Percentiles rank a stretch among this genome's conserved stretches.
phyloP scores from a whole-genome alignment of 164 flowering plant genomes.

The Berberis thunbergii region DNA sequence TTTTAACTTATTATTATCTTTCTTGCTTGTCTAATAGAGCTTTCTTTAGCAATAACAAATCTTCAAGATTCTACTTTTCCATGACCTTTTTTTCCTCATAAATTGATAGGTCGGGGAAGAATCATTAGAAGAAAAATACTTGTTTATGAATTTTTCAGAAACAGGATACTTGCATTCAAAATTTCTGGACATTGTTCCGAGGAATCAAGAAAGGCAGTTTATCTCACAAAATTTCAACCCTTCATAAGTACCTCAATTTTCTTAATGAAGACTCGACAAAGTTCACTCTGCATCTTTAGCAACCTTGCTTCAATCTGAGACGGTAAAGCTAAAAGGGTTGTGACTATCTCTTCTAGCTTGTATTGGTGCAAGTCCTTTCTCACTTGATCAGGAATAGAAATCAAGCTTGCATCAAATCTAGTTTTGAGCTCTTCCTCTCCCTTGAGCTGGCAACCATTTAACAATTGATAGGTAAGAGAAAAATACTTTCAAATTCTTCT shows the following conservation, averaged over 20 bases:
- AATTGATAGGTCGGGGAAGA: too few relatives aligned
- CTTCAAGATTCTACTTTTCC: too few relatives aligned
- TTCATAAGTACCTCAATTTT: conserved; percentile 43
- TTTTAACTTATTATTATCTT: too few relatives aligned
- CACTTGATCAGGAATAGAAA: conserved; percentile 43
- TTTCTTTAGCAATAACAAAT: too few relatives aligned
- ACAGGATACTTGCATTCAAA: conserved; percentile 1
- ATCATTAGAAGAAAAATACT: too few relatives aligned
- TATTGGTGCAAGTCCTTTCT: conserved; percentile 27
- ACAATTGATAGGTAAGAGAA: neutral
- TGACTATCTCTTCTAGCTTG: conserved; percentile 34
- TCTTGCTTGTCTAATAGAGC: too few relatives aligned
- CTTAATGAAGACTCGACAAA: conserved; percentile 29
- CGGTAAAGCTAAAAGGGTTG: conserved; percentile 40
- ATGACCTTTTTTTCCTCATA: too few relatives aligned
- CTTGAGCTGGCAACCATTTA: conserved; percentile 40
- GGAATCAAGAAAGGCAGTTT: neutral
- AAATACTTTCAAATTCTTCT: neutral
- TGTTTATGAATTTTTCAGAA: too few relatives aligned
- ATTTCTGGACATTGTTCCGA: neutral
- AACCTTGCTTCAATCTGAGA: conserved; percentile 34
- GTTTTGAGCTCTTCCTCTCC: conserved; percentile 64
- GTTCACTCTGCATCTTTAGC: conserved; percentile 35
- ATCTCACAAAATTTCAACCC: neutral
- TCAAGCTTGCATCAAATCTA: conserved; percentile 43